Percentiles rank a stretch among this genome's conserved stretches.
Evolutionary conservation across 2,329 filamentous ascomycete species (phyloP).

Genomic region (Drechslerella coelobrocha): DNA sequence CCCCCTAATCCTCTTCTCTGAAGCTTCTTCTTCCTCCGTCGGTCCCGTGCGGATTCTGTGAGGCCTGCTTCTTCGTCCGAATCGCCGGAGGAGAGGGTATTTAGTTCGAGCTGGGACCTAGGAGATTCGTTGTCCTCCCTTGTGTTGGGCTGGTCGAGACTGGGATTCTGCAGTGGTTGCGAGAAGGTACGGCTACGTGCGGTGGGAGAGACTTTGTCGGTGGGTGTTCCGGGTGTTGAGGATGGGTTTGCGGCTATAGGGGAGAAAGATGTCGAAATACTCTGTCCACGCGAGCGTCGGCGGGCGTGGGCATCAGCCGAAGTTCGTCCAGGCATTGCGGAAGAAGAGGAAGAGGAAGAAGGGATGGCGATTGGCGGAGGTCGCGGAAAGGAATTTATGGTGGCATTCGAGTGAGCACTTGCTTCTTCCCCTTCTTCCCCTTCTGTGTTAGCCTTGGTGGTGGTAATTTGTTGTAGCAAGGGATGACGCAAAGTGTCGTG

Average conservation of each 20-base stretch:
- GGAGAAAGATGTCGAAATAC: slow-evolving; percentile 46
- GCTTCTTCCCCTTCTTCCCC: slow-evolving; percentile 14
- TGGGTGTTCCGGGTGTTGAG: slow-evolving; percentile 29
- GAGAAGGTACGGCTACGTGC: slow-evolving; percentile 31
- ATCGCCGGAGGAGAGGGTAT: slow-evolving; percentile 43
- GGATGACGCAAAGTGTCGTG: slow-evolving; percentile 21
- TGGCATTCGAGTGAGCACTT: slow-evolving; percentile 26
- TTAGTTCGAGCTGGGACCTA: slow-evolving; percentile 35
- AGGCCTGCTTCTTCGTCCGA: slow-evolving; percentile 85
- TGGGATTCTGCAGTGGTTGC: slow-evolving; percentile 32
- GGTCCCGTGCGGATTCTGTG: slow-evolving; percentile 69
- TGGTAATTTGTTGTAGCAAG: slow-evolving; percentile 21
- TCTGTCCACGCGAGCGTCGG: slow-evolving; percentile 44
- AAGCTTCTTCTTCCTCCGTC: slow-evolving; percentile 68
- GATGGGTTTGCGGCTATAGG: slow-evolving; percentile 18
- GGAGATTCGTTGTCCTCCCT: slow-evolving; percentile 27
- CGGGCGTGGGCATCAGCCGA: slow-evolving; percentile 26
- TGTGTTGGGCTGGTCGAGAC: slow-evolving; percentile 12
- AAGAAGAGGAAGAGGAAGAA: slow-evolving; percentile 29
- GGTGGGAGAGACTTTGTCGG: slow-evolving; percentile 33
- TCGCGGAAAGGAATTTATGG: slow-evolving; percentile 13
- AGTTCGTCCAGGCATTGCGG: slow-evolving; percentile 36
- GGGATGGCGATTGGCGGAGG: not conserved
- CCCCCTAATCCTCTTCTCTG: slow-evolving; percentile 37
- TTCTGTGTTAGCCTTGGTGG: not conserved